These are phyloP conservation scores for Paramarasmius palmivorus DNA, from an alignment of 1,284 basidiomycete species.

Conservation along the genomic window DNA sequence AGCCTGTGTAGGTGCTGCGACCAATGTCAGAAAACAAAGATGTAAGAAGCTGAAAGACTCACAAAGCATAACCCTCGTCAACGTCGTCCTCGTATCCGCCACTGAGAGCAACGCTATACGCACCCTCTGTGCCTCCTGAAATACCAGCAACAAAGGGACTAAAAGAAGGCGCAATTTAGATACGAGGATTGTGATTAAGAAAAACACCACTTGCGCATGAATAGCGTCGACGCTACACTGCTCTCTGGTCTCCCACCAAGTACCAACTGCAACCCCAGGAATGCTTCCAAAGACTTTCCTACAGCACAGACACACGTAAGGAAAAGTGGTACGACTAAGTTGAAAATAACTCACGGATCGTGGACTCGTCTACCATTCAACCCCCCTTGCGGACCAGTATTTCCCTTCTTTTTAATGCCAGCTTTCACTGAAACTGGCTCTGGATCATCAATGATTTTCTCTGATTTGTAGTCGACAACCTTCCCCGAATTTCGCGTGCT, in stretches of 20 bases:
- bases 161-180: slow-evolving; percentile 7
- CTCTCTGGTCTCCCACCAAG: slow-evolving; percentile 76
- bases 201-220: slow-evolving; percentile 59
- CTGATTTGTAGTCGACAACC: slow-evolving; percentile 52
- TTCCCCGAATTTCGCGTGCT: slow-evolving; percentile 67
- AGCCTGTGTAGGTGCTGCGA: slow-evolving; percentile 72
- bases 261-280: slow-evolving; percentile 72
- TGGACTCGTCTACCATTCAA: slow-evolving; percentile 47
- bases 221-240: slow-evolving; percentile 72
- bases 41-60: slow-evolving; percentile 32
- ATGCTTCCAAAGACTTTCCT: slow-evolving; percentile 66
- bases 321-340: not conserved
- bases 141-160: slow-evolving; percentile 83
- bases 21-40: not conserved
- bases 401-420: slow-evolving; percentile 34
- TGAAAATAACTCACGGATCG: slow-evolving; percentile 55
- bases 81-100: slow-evolving; percentile 87
- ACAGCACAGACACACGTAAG: not conserved
- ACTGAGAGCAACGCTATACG: slow-evolving; percentile 78
- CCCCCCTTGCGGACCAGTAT: slow-evolving; percentile 30
- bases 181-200: not conserved
- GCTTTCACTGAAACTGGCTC: slow-evolving; percentile 37
- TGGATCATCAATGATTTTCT: slow-evolving; percentile 31
- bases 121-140: slow-evolving; percentile 61
- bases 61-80: slow-evolving; percentile 81